Conservation (phyloP, 495 filamentous ascomycete species). For the Neurospora sublineolata region DNA sequence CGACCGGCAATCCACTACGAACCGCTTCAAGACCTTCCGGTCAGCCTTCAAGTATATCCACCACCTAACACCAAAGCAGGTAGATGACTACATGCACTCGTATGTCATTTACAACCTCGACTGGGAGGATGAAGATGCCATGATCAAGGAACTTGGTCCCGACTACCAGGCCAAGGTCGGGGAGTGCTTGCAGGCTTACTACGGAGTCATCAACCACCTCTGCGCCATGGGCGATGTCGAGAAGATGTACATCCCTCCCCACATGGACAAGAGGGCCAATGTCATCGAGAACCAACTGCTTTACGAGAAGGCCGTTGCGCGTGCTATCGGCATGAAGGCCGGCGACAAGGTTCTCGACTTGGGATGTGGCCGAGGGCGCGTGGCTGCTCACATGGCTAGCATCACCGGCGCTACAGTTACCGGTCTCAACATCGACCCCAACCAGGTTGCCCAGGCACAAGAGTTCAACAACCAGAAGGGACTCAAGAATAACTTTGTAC, state of each 20-base stretch:
- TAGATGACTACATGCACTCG: conserved; percentile 55
- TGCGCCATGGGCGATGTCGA: conserved; percentile 56
- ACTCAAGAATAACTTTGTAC: conserved; percentile 42
- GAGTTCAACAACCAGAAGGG: conserved; percentile 39
- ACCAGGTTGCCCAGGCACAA: conserved; percentile 47
- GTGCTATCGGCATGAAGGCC: conserved; percentile 37
- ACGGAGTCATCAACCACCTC: conserved; percentile 52
- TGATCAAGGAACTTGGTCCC: conserved; percentile 45
- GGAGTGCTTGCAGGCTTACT: conserved; percentile 49
- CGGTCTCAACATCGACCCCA: conserved; percentile 51
- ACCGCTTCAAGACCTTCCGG: conserved; percentile 44
- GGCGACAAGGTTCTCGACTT: conserved; percentile 47
- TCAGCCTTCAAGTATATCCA: conserved; percentile 45
- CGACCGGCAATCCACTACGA: conserved; percentile 40
- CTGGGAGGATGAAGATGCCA: conserved; percentile 48
- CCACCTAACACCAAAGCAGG: conserved; percentile 45
- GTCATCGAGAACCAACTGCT: conserved; percentile 44
- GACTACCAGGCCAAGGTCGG: conserved; percentile 49
- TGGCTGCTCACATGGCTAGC: conserved; percentile 50
- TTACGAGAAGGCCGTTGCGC: conserved; percentile 48
- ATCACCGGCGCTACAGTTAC: conserved; percentile 45
- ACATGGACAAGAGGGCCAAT: conserved; percentile 46
- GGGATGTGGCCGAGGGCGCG: conserved; percentile 49
- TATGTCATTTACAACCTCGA: conserved; percentile 57
- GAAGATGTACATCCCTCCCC: conserved; percentile 58